These are phyloP conservation scores for Sporothrix pallida DNA, from an alignment of 2,329 filamentous ascomycete species.

Conservation along the genomic window DNA sequence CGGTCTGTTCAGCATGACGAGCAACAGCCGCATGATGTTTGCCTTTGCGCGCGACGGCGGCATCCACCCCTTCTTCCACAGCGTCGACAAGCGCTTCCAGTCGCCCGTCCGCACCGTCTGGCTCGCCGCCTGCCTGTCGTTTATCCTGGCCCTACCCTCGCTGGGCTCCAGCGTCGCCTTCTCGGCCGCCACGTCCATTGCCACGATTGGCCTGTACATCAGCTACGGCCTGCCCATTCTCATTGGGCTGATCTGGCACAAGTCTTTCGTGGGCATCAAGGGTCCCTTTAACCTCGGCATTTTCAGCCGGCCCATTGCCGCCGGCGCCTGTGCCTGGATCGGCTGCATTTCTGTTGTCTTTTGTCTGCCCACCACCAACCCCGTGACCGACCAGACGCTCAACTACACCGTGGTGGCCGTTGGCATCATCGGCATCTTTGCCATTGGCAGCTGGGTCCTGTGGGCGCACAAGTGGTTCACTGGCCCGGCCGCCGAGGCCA, in stretches of 20 bases:
- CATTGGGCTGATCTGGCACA: constrained; percentile 58
- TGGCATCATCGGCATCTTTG: constrained; percentile 58
- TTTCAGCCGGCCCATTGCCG: constrained; percentile 54
- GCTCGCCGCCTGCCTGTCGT: constrained; percentile 60
- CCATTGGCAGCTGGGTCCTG: constrained; percentile 56
- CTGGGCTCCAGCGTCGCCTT: constrained; percentile 62
- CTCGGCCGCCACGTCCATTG: constrained; percentile 63
- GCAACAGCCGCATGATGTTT: constrained; percentile 65
- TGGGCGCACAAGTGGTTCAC: constrained; percentile 62
- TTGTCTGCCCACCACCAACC: constrained; percentile 61
- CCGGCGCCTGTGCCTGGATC: constrained; percentile 58
- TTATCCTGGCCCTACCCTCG: constrained; percentile 61
- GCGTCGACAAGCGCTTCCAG: constrained; percentile 56
- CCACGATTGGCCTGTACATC: constrained; percentile 64
- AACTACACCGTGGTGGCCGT: constrained; percentile 67
- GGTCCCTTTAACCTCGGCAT: constrained; percentile 60
- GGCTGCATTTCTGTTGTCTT: constrained; percentile 62
- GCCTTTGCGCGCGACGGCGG: constrained; percentile 62
- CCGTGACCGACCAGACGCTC: constrained; percentile 60
- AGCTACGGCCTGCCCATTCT: constrained; percentile 64
- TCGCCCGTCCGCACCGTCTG: constrained; percentile 61
- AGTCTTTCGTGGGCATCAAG: constrained; percentile 56
- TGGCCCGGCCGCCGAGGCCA: constrained; percentile 60
- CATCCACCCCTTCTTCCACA: constrained; percentile 60
- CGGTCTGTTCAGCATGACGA: constrained; percentile 63